phyloP scores from a whole-genome alignment of 345 rosid genomes.

The Ricinus communis region DNA sequence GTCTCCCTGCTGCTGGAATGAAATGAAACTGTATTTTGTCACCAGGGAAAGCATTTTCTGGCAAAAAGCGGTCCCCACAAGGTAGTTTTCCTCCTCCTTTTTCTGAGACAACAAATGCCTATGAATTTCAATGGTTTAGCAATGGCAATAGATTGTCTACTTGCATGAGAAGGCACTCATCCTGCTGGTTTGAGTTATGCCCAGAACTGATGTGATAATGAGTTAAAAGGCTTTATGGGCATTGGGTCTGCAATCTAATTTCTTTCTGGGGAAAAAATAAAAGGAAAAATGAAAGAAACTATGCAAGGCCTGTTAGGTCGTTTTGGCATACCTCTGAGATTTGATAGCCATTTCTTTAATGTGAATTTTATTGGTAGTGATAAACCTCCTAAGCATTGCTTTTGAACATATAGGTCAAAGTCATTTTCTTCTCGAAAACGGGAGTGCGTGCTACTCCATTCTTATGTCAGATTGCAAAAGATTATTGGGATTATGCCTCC shows the following conservation, averaged over 20 bases:
- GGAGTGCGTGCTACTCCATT: conserved; percentile 90
- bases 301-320: neutral
- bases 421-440: conserved; percentile 85
- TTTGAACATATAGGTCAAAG: conserved; percentile 62
- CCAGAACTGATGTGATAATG: neutral
- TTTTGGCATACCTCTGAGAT: neutral
- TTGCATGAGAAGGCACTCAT: neutral
- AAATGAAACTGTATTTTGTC: conserved; percentile 19
- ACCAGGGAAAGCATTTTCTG: conserved; percentile 50
- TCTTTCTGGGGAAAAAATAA: no score
- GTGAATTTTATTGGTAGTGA: neutral
- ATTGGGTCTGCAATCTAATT: neutral
- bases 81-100: conserved; percentile 29
- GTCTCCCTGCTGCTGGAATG: conserved; percentile 15
- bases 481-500: conserved; percentile 75
- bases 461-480: conserved; percentile 71
- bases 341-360: conserved; percentile 8
- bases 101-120: neutral
- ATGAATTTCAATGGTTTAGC: neutral
- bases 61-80: conserved; percentile 65
- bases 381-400: conserved; percentile 17
- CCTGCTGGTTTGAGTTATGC: neutral
- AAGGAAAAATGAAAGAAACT: neutral
- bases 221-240: neutral
- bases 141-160: neutral